Conservation (phyloP, 208 protist genomes). For the Acanthamoeba divionensis region DNA sequence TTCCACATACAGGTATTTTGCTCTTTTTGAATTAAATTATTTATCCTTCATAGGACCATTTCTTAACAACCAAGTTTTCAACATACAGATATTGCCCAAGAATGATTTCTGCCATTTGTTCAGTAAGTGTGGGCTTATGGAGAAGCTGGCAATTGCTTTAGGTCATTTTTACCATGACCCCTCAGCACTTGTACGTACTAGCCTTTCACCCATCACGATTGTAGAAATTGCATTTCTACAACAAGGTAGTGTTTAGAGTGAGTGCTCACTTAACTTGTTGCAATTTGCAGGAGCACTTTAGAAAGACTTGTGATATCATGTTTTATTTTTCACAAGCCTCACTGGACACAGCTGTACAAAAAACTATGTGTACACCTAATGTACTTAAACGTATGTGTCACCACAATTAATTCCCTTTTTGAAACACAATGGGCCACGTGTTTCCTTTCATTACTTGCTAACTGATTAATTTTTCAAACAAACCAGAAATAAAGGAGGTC, state of each 20-base stretch:
- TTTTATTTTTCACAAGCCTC: conserved; percentile 56
- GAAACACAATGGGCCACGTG: too few relatives aligned
- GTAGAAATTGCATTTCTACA: too few relatives aligned
- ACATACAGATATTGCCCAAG: conserved; percentile 59
- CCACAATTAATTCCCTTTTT: neutral
- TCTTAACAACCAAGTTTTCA: too few relatives aligned
- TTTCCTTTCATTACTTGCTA: conserved; percentile 59
- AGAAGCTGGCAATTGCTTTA: conserved; percentile 48
- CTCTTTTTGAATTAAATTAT: neutral
- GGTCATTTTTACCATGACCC: conserved; percentile 33
- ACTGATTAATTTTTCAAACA: conserved; percentile 75
- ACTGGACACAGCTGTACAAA: conserved; percentile 43
- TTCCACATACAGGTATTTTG: conserved; percentile 66
- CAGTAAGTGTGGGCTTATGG: conserved; percentile 59
- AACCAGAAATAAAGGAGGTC: conserved; percentile 70
- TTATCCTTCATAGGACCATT: neutral
- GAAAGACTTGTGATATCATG: conserved; percentile 47
- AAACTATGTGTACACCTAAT: conserved; percentile 8
- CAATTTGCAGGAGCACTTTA: too few relatives aligned
- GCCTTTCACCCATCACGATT: too few relatives aligned
- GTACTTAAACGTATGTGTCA: neutral
- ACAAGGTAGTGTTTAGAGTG: too few relatives aligned
- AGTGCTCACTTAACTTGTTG: too few relatives aligned
- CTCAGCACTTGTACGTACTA: neutral
- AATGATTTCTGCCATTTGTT: conserved; percentile 76